These are phyloP conservation scores for Viola pubescens DNA, from an alignment of 441 rosid species.

Conservation along the genomic window DNA sequence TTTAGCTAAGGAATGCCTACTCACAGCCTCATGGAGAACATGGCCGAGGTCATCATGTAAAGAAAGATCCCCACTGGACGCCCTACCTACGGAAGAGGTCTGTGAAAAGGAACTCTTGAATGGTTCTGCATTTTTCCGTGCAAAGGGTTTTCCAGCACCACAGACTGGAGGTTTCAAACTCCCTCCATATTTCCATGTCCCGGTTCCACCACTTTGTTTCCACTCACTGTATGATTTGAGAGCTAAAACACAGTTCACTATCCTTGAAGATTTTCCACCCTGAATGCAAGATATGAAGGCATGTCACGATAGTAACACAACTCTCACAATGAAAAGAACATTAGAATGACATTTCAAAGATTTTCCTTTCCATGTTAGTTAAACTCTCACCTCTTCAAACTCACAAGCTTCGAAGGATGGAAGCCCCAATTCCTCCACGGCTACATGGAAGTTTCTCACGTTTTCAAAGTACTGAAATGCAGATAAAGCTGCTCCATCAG, in stretches of 20 bases:
- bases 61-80: conserved; percentile 31
- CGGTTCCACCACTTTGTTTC: conserved; percentile 78
- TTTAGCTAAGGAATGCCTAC: conserved; percentile 27
- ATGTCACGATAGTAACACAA: conserved; percentile 3
- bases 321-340: background rate
- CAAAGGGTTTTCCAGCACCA: conserved; percentile 47
- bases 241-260: conserved; percentile 81
- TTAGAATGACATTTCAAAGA: background rate
- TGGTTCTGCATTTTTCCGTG: conserved; percentile 67
- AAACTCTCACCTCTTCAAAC: conserved; percentile 60
- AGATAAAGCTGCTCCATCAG: conserved; percentile 92
- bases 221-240: conserved; percentile 82
- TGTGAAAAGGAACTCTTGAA: conserved; percentile 55
- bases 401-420: conserved; percentile 93
- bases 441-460: conserved; percentile 85
- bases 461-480: conserved; percentile 97
- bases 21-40: conserved; percentile 54
- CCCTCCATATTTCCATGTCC: conserved; percentile 86
- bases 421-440: conserved; percentile 65
- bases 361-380: background rate
- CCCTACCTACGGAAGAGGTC: conserved; percentile 27
- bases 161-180: conserved; percentile 44
- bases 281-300: conserved; percentile 23
- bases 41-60: conserved; percentile 24
- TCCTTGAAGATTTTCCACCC: conserved; percentile 89